Evolutionary conservation across 129 eudicot genomes (phyloP).

Genomic region (Artemisia argyi): DNA sequence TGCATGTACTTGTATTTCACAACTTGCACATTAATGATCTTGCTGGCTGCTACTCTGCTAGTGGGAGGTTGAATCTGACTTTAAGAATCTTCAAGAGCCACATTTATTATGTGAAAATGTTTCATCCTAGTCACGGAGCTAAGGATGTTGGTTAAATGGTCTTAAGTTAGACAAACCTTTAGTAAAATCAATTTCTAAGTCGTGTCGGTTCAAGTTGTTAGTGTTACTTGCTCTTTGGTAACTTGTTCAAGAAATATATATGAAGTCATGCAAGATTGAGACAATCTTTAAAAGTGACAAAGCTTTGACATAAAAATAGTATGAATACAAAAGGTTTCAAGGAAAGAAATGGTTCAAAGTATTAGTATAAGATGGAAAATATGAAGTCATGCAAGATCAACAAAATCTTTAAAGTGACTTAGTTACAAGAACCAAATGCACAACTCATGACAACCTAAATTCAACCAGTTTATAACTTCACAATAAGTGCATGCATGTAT

Average conservation of each 20-base stretch:
- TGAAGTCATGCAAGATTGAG: background rate
- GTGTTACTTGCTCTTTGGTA: no score
- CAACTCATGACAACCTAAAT: slow-evolving; percentile 53
- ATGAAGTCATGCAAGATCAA: slow-evolving; percentile 27
- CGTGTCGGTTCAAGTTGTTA: no score
- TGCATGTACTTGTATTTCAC: slow-evolving; percentile 23
- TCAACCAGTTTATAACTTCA: slow-evolving; percentile 36
- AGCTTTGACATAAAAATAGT: background rate
- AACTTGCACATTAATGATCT: background rate
- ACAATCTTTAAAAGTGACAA: background rate
- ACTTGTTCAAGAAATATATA: background rate
- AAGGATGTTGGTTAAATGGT: no score
- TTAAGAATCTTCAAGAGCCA: background rate
- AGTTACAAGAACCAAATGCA: slow-evolving; percentile 30
- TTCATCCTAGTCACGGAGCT: no score
- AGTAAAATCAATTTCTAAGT: no score
- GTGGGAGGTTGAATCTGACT: slow-evolving; percentile 1
- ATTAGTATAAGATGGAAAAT: slow-evolving; percentile 13
- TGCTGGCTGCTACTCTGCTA: no score
- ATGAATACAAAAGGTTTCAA: slow-evolving; percentile 5
- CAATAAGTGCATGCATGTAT: slow-evolving; percentile 19
- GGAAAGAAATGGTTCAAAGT: slow-evolving; percentile 8
- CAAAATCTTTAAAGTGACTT: slow-evolving; percentile 25
- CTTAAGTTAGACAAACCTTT: no score
- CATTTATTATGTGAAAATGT: background rate